Conservation (phyloP, 345 rosid species). For the Nephelium lappaceum region DNA sequence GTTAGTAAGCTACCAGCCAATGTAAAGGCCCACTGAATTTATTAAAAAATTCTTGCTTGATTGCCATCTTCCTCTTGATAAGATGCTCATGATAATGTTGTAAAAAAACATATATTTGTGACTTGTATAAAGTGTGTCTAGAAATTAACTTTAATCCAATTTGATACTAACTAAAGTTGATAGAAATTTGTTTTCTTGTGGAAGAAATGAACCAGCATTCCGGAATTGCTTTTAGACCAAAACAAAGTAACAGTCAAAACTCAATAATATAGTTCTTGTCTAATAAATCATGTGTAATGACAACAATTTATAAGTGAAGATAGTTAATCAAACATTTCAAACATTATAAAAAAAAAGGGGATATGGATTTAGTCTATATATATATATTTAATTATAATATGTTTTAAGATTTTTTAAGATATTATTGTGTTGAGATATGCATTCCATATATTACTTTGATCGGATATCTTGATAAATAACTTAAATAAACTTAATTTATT, state of each 20-base stretch:
- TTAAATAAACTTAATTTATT: too few relatives aligned
- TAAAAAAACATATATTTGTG: not conserved
- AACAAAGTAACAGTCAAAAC: slow-evolving; percentile 10
- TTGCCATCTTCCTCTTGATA: not conserved
- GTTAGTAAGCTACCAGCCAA: not conserved
- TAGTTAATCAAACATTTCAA: not conserved
- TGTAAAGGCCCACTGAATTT: not conserved
- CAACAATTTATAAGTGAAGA: not conserved
- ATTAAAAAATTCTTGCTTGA: not conserved
- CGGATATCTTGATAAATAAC: too few relatives aligned
- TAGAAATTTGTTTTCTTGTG: slow-evolving; percentile 6
- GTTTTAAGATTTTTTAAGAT: too few relatives aligned
- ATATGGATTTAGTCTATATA: too few relatives aligned
- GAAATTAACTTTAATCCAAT: not conserved
- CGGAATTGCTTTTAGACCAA: not conserved
- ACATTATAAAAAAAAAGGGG: not conserved
- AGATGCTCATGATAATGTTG: not conserved
- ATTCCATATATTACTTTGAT: too few relatives aligned
- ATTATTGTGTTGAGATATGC: too few relatives aligned
- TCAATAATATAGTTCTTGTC: not conserved
- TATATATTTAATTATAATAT: too few relatives aligned
- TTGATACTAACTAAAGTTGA: not conserved
- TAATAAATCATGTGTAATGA: not conserved
- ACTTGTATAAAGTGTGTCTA: not conserved
- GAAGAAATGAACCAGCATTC: slow-evolving; percentile 1